phyloP scores from a whole-genome alignment of 371 early-diverging fungal species.

The Catenaria anguillulae region DNA sequence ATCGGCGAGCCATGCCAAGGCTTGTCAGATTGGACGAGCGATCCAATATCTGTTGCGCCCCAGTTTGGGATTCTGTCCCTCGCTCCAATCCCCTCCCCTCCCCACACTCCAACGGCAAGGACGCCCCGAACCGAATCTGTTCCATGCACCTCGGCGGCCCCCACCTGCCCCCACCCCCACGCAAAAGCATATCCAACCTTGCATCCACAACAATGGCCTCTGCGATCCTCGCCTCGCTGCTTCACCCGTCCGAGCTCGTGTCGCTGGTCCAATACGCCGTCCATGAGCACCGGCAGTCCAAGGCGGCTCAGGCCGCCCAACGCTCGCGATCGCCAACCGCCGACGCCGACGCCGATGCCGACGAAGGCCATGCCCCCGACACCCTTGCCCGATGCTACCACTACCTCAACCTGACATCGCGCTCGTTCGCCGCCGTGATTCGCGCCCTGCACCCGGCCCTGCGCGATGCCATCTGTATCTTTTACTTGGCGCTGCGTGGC shows the following conservation, averaged over 20 bases:
- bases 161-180: too few relatives aligned
- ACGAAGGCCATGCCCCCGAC: not conserved
- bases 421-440: slow-evolving; percentile 92
- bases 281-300: slow-evolving; percentile 23
- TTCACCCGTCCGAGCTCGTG: slow-evolving; percentile 70
- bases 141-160: too few relatives aligned
- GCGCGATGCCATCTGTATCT: slow-evolving; percentile 58
- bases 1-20: too few relatives aligned
- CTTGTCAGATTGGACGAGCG: too few relatives aligned
- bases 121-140: too few relatives aligned
- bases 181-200: too few relatives aligned
- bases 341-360: not conserved
- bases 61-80: too few relatives aligned
- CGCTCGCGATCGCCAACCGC: not conserved
- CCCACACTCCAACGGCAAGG: too few relatives aligned
- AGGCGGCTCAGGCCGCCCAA: slow-evolving; percentile 9
- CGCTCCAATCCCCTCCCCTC: too few relatives aligned
- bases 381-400: slow-evolving; percentile 59
- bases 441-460: slow-evolving; percentile 78
- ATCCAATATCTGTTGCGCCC: too few relatives aligned
- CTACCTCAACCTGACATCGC: slow-evolving; percentile 75
- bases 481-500: slow-evolving; percentile 85
- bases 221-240: slow-evolving; percentile 44
- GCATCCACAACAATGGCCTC: slow-evolving; percentile 6
- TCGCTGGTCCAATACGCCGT: slow-evolving; percentile 65